Evolutionary conservation across 1,284 basidiomycete species (phyloP).

Genomic region (Ustilago trichophora): DNA sequence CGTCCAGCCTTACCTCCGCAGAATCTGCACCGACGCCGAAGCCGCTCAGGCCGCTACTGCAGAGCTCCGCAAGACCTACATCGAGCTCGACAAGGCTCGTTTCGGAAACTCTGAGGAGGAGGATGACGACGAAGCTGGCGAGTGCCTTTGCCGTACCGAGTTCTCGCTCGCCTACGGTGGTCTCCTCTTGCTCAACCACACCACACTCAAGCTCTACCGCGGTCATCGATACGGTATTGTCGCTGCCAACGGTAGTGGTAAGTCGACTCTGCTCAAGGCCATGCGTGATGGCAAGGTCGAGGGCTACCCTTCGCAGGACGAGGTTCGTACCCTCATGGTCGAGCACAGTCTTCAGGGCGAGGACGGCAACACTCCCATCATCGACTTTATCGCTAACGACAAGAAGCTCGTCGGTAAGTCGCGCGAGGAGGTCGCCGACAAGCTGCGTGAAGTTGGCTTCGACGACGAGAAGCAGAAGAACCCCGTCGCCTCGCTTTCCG

Average conservation of each 20-base stretch:
- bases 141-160: conserved; percentile 84
- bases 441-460: conserved; percentile 74
- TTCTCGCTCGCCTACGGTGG: conserved; percentile 98
- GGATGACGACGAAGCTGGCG: conserved; percentile 74
- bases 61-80: conserved; percentile 57
- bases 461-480: conserved; percentile 85
- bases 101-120: conserved; percentile 70
- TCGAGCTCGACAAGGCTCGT: conserved; percentile 58
- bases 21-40: conserved; percentile 51
- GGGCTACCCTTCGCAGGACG: conserved; percentile 89
- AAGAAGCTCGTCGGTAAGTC: conserved; percentile 62
- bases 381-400: conserved; percentile 89
- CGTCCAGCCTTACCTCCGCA: conserved; percentile 68
- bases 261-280: conserved; percentile 95
- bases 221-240: conserved; percentile 91
- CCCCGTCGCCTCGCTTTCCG: conserved; percentile 87
- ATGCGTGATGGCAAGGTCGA: conserved; percentile 91
- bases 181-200: conserved; percentile 93
- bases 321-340: conserved; percentile 90
- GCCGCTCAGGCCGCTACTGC: conserved; percentile 57
- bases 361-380: conserved; percentile 79
- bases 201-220: conserved; percentile 86
- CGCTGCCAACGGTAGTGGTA: conserved; percentile 93
- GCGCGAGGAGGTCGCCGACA: conserved; percentile 54
- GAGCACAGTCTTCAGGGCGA: conserved; percentile 95